Evolutionary conservation across 768 basidiomycete genomes (phyloP).

Genomic region (Boletus sp.): DNA sequence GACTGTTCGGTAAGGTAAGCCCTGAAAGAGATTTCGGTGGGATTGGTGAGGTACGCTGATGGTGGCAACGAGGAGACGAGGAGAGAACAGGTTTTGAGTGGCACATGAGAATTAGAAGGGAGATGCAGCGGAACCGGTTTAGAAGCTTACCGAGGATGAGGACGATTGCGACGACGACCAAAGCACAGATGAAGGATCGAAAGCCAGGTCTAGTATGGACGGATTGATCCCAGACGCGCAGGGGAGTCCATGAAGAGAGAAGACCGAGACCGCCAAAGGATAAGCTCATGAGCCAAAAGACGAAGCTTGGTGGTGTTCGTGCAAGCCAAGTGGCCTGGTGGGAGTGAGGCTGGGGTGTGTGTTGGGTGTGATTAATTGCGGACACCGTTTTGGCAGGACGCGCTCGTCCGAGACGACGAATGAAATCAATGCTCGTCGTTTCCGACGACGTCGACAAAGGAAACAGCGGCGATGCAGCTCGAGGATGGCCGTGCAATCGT

Average conservation of each 20-base stretch:
- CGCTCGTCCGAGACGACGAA: conserved; percentile 4
- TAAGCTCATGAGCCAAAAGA: conserved; percentile 62
- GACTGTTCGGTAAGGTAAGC: conserved; percentile 96
- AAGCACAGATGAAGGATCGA: conserved; percentile 66
- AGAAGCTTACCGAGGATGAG: conserved; percentile 66
- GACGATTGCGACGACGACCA: conserved; percentile 66
- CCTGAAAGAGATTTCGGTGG: conserved; percentile 90
- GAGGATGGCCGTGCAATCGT: conserved; percentile 11
- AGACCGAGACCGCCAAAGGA: conserved; percentile 62
- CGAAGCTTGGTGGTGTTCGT: conserved; percentile 42
- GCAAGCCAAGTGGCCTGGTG: conserved; percentile 33
- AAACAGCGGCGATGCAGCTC: conserved; percentile 1
- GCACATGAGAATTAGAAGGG: background rate
- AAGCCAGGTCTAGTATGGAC: conserved; percentile 60
- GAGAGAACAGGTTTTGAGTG: background rate
- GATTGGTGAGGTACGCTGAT: conserved; percentile 92
- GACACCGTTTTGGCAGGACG: conserved; percentile 43
- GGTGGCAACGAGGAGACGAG: conserved; percentile 2
- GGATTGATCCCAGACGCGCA: conserved; percentile 48
- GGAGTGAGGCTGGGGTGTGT: conserved; percentile 30
- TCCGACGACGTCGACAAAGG: conserved; percentile 17
- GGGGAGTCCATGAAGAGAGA: conserved; percentile 56
- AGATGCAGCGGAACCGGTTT: background rate
- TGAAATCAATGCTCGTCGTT: conserved; percentile 12
- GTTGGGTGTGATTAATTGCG: conserved; percentile 29